Evolutionary conservation across 208 protist species (phyloP), one percentile per base, ranked within the genome.

Genomic region (Crithidia mellificae): DNA sequence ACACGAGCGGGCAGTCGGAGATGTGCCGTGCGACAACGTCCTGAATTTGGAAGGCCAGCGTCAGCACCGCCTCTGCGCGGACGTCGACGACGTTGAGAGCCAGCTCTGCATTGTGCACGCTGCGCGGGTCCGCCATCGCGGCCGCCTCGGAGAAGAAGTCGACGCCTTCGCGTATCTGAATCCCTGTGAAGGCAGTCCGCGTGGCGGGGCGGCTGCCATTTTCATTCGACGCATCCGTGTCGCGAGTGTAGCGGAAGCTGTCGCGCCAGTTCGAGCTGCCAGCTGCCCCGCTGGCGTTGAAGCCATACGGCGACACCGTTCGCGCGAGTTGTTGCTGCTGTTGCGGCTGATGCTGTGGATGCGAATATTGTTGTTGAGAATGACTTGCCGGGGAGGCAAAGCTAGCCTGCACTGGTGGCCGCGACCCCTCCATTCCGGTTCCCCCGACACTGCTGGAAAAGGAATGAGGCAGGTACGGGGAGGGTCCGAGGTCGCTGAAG

Each of bases 1-100:
- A 53, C 25, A 66, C 61, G 15, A 69, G 65, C 24, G 77, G 77
- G 61, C 59, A 74, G 22, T 72, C 64, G n/a, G 63, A 68, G 52
- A 68, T 68, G 63, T 68, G 63, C 52, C 29, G 20, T 41, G 63
- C 50, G 17, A 68, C 63, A 11, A 68, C 63, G 25, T 68, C 63
- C 15, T 68, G 51, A 1, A 68, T 59, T 47, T 68, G 51, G 19
- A 68, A 52, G 25, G 63, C 63, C n/a, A 68, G 63, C 6, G 50
- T 39, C 39, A 68, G 52, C 51, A 68, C 51, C 29, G 63, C 63
- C 41, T 68, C 63, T 3, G 63, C 63, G 38, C 63, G 63, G 17
- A 68, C 63, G 52, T 68, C 63, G 29, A 68, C 63, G 8, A 68
- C 63, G 52, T 55, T 55, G 38, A 59, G 63, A 25, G 63, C 36